Percentiles rank a stretch among this genome's conserved stretches.
Evolutionary conservation across 2,329 filamentous ascomycete genomes (phyloP).

Genomic region (Sporothrix humicola): DNA sequence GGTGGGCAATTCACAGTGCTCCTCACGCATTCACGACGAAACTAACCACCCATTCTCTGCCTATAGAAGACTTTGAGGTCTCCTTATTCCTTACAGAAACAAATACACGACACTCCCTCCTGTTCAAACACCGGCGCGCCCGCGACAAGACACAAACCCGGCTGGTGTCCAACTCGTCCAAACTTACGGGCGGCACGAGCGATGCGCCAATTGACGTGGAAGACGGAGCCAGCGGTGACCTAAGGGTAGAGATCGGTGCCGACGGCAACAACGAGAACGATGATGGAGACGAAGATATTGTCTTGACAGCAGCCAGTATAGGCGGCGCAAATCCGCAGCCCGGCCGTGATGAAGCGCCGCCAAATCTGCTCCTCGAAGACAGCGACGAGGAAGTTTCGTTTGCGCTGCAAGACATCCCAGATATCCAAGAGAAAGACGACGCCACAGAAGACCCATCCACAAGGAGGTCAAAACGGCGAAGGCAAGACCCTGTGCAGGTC

Average conservation of each 20-base stretch:
- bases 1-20: slow-evolving; percentile 57
- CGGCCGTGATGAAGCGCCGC: slow-evolving; percentile 43
- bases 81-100: slow-evolving; percentile 91
- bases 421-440: slow-evolving; percentile 38
- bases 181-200: slow-evolving; percentile 62
- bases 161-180: slow-evolving; percentile 66
- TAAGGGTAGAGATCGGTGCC: slow-evolving; percentile 14
- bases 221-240: slow-evolving; percentile 35
- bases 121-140: slow-evolving; percentile 84
- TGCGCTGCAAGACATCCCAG: slow-evolving; percentile 34
- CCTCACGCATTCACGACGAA: not conserved
- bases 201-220: slow-evolving; percentile 62
- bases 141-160: slow-evolving; percentile 60
- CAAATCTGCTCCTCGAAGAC: slow-evolving; percentile 58
- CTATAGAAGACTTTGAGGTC: slow-evolving; percentile 85
- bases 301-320: slow-evolving; percentile 44
- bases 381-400: slow-evolving; percentile 36
- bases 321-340: not conserved
- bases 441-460: not conserved
- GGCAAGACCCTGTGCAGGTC: slow-evolving; percentile 33
- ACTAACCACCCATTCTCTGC: not conserved
- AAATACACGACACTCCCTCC: slow-evolving; percentile 80
- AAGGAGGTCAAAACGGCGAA: not conserved
- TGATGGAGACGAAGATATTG: slow-evolving; percentile 61
- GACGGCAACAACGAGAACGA: slow-evolving; percentile 53